Base-by-base conservation (phyloP, 768 basidiomycete genomes). In the Phlebiopsis gigantea region DNA sequence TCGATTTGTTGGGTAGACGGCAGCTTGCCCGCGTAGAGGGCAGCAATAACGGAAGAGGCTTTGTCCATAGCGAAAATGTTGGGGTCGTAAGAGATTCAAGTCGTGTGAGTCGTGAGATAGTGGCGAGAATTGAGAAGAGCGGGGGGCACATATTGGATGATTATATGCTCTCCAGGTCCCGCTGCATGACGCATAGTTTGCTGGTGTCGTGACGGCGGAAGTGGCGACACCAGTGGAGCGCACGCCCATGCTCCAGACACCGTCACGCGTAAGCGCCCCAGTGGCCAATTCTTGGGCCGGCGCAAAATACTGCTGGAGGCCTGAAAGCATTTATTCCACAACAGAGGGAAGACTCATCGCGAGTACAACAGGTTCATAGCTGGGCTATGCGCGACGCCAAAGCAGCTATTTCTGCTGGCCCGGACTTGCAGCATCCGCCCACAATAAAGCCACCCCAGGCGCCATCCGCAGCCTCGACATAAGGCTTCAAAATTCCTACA, bases 381-480 rank as follows among this genome's bases (percentile, higher is more conserved):
- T 39, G 34, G 3, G 34, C 34, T 10, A 47, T 25, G 9, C 21
- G 15, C 39, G 14, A n/a, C 34, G 44, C 50, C 39, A 76, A 57
- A 7, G 61, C 64, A 8, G 54, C 49, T 34, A 88, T 83, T 48
- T 87, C 78, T 12, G 70, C 70, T 2, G 81, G 83, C 1, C 76
- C 75, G 6, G 81, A 77, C 60, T 81, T 79, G 65, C 89, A 90
- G 63, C 89, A 90, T 0, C 89, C 88, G 1, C 88, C 88, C 0
- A 82, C 74, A 8, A 88, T 65, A 4, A 87, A 61, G 1, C 82
- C 81, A 17, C 62, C 70, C 81, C 84, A 83, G 5, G 66, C 61
- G 4, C 58, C 55, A 15, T 61, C 57, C 12, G 29, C 55, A 12
- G 46, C 45, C n/a, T 55, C 28, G 9, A 52, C 2, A n/a, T 25